Conservation (phyloP, 352 stramenopile genomes). For the Phytophthora pinifolia region DNA sequence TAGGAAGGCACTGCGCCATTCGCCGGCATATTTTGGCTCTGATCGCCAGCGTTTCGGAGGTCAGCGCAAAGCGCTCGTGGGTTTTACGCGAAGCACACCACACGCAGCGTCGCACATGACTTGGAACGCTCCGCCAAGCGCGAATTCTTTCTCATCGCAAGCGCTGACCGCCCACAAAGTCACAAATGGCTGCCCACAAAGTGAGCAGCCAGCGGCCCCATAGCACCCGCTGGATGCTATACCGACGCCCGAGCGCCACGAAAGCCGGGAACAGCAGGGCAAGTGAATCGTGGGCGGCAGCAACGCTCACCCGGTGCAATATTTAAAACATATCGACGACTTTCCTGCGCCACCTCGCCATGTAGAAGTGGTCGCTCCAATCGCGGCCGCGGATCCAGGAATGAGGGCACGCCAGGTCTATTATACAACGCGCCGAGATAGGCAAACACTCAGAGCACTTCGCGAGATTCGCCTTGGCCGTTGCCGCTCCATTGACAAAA, state of each 20-base stretch:
- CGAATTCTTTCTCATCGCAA: too few species aligned
- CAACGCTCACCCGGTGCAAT: neutral
- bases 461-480: constrained; percentile 10
- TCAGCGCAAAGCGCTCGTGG: too few species aligned
- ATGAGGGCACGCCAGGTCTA: constrained; percentile 17
- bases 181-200: too few species aligned
- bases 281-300: constrained; percentile 7
- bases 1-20: neutral
- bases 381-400: constrained; percentile 4
- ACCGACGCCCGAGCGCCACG: constrained; percentile 5
- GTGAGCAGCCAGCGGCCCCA: too few species aligned
- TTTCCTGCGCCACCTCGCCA: neutral
- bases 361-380: constrained; percentile 19
- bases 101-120: too few species aligned
- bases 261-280: constrained; percentile 19
- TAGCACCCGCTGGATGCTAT: neutral
- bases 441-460: neutral
- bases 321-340: neutral
- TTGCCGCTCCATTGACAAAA: constrained; percentile 1
- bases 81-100: too few species aligned
- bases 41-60: too few species aligned
- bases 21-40: too few species aligned
- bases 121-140: too few species aligned
- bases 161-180: too few species aligned
- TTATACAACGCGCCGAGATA: constrained; percentile 12